A percentile compares a stretch with the other conserved stretches of the same genome.
Conservation (phyloP, 768 basidiomycete genomes). For the Suillus clintonianus region DNA sequence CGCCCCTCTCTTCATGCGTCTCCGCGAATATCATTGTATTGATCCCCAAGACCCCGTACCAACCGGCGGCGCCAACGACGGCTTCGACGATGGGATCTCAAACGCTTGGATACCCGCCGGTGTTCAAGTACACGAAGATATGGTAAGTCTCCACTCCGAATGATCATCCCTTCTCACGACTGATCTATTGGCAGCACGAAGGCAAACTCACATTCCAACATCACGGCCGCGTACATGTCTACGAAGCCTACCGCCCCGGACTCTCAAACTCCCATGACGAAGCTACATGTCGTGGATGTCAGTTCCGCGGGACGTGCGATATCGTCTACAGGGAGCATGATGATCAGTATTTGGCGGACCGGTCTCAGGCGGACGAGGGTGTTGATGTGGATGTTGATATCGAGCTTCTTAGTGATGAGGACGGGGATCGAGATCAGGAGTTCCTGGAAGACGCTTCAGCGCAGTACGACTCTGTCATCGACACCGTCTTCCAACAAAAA, state of each 20-base stretch:
- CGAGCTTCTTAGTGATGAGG: constrained; percentile 9
- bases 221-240: constrained; percentile 27
- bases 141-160: constrained; percentile 18
- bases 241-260: constrained; percentile 44
- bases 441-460: constrained; percentile 16
- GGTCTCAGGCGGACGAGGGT: not conserved
- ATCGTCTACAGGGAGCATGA: constrained; percentile 23
- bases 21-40: constrained; percentile 55
- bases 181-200: not conserved
- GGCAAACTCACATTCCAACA: constrained; percentile 1
- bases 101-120: constrained; percentile 42
- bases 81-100: constrained; percentile 38
- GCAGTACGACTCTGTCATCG: not conserved
- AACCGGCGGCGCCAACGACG: constrained; percentile 19
- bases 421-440: constrained; percentile 13
- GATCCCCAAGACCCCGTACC: constrained; percentile 38
- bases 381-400: not conserved
- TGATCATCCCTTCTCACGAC: not conserved
- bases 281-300: constrained; percentile 36
- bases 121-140: constrained; percentile 13
- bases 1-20: constrained; percentile 58
- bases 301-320: constrained; percentile 27
- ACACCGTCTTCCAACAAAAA: not conserved
- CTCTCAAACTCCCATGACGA: constrained; percentile 44
- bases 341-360: not conserved